Conservation (phyloP, 2,329 filamentous ascomycete genomes). For the Penicillium sp. region DNA sequence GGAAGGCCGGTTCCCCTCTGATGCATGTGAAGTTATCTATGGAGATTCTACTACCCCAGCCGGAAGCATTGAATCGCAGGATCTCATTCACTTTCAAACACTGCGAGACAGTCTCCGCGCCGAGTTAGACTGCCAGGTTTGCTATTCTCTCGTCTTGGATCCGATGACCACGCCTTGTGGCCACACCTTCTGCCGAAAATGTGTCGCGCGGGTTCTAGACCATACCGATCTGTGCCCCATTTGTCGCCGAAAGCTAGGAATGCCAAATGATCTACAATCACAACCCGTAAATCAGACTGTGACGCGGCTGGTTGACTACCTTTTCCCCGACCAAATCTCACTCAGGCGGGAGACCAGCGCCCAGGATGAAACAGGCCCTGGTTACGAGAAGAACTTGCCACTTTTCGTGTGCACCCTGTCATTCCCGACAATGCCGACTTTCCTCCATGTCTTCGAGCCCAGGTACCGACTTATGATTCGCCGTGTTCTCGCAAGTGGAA, state of each 20-base stretch:
- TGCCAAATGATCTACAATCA: constrained; percentile 42
- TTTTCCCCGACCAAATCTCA: constrained; percentile 61
- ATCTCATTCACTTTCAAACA: constrained; percentile 37
- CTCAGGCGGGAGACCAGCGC: constrained; percentile 48
- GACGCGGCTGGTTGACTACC: constrained; percentile 52
- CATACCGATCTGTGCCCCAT: constrained; percentile 71
- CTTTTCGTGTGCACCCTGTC: constrained; percentile 75
- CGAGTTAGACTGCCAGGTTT: constrained; percentile 82
- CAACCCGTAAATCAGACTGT: constrained; percentile 57
- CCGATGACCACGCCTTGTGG: constrained; percentile 78
- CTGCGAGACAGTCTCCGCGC: constrained; percentile 55
- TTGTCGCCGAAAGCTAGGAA: constrained; percentile 59
- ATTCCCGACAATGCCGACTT: constrained; percentile 75
- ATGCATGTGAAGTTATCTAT: constrained; percentile 49
- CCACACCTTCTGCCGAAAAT: constrained; percentile 79
- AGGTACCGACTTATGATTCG: constrained; percentile 83
- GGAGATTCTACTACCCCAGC: constrained; percentile 16
- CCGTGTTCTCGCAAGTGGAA: constrained; percentile 59
- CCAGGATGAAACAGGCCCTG: constrained; percentile 49
- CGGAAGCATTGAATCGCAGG: constrained; percentile 14
- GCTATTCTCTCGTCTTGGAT: constrained; percentile 71
- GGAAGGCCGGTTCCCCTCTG: constrained; percentile 51
- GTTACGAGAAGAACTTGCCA: constrained; percentile 54
- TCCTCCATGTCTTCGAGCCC: constrained; percentile 87
- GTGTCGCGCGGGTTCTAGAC: constrained; percentile 66